Conservation (phyloP, 2,329 filamentous ascomycete genomes). For the Fusarium sp. region DNA sequence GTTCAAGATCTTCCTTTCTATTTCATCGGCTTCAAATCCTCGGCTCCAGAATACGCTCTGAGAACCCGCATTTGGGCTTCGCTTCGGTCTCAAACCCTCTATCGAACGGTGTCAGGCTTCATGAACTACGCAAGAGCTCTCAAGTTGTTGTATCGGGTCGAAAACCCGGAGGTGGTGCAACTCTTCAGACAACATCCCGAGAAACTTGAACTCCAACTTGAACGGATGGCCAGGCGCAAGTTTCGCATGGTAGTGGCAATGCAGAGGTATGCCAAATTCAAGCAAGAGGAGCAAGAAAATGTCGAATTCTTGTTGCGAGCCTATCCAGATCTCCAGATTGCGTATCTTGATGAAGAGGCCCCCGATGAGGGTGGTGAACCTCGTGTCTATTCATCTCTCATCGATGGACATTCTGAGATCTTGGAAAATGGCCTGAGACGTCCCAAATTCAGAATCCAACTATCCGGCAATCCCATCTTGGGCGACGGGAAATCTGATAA, state of each 20-base stretch:
- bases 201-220: not conserved
- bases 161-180: not conserved
- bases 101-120: not conserved
- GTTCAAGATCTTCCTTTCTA: not conserved
- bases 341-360: slow-evolving; percentile 1
- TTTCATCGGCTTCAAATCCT: not conserved
- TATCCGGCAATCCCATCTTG: not conserved
- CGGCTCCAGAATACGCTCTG: not conserved
- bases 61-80: not conserved
- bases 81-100: not conserved
- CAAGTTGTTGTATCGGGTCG: not conserved
- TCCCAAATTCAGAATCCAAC: not conserved
- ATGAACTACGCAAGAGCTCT: not conserved
- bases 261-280: not conserved
- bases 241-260: not conserved
- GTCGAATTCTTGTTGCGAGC: not conserved
- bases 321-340: not conserved
- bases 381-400: not conserved
- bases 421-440: not conserved
- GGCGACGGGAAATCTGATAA: not conserved
- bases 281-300: slow-evolving; percentile 1
- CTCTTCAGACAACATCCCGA: not conserved
- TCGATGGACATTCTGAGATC: not conserved
- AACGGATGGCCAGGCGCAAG: not conserved
- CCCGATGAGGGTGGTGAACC: not conserved